Evolutionary conservation across 2,329 filamentous ascomycete species (phyloP).

Genomic region (Tolypocladium guangdongense): DNA sequence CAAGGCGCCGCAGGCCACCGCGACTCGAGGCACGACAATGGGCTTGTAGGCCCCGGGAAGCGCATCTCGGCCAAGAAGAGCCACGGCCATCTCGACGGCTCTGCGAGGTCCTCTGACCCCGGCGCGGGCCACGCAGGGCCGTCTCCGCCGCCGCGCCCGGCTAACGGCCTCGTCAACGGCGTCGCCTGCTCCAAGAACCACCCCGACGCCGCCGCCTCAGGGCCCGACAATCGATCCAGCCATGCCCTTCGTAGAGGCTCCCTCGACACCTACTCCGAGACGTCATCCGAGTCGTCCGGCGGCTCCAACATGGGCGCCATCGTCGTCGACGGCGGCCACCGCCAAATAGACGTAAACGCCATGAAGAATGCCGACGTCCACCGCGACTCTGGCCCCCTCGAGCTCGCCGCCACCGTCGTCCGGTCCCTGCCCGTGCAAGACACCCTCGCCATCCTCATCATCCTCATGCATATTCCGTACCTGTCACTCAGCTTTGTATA

Average conservation of each 20-base stretch:
- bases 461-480: conserved; percentile 84
- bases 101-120: conserved; percentile 22
- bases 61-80: conserved; percentile 32
- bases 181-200: conserved; percentile 21
- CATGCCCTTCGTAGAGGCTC: conserved; percentile 34
- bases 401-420: conserved; percentile 76
- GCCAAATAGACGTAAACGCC: conserved; percentile 59
- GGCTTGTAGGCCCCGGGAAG: conserved; percentile 53
- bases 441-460: conserved; percentile 92
- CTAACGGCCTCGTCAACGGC: conserved; percentile 16
- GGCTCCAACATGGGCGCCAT: conserved; percentile 25
- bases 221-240: conserved; percentile 28
- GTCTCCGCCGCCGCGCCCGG: conserved; percentile 9
- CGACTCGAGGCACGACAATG: conserved; percentile 77
- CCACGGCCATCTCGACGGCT: conserved; percentile 31
- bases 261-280: conserved; percentile 42
- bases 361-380: conserved; percentile 58
- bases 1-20: conserved; percentile 52
- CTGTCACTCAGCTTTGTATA: conserved; percentile 83
- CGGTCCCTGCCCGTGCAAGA: conserved; percentile 84
- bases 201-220: conserved; percentile 7
- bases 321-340: conserved; percentile 40
- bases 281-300: conserved; percentile 41
- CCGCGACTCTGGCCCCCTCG: conserved; percentile 61
- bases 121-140: conserved; percentile 19